These are phyloP conservation scores for Aegilops tauschii DNA, from an alignment of 176 grass and related monocot species.

Conservation along the genomic window DNA sequence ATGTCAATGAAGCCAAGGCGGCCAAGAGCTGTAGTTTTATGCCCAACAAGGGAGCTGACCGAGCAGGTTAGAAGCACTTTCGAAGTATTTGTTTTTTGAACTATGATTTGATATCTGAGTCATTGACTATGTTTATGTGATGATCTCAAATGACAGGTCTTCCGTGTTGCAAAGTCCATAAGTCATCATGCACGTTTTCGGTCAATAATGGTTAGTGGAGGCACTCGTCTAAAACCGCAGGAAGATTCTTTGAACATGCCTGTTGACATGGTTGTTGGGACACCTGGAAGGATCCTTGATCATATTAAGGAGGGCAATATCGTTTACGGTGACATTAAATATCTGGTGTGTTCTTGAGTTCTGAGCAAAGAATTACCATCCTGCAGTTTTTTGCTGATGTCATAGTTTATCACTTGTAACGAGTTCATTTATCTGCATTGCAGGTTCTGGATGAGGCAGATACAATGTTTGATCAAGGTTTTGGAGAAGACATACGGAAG, in stretches of 20 bases:
- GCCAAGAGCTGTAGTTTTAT: conserved; percentile 81
- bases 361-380: background rate
- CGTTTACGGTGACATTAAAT: conserved; percentile 95
- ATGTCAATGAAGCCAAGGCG: conserved; percentile 85
- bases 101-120: background rate
- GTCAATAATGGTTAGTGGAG: conserved; percentile 90
- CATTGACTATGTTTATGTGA: background rate
- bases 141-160: conserved; percentile 57
- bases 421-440: background rate
- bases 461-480: conserved; percentile 99
- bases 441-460: conserved; percentile 97
- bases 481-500: conserved; percentile 81
- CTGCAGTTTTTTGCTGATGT: background rate
- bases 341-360: conserved; percentile 61
- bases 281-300: conserved; percentile 89
- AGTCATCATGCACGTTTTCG: conserved; percentile 93
- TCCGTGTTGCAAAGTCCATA: conserved; percentile 84
- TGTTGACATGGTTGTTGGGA: conserved; percentile 94
- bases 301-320: conserved; percentile 96
- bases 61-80: conserved; percentile 66
- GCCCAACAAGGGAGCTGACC: conserved; percentile 88
- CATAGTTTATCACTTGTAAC: background rate
- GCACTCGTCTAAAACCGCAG: conserved; percentile 78
- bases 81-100: conserved; percentile 3
- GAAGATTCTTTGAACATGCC: conserved; percentile 89